Percentiles rank a stretch among this genome's conserved stretches.
Evolutionary conservation across 2,329 filamentous ascomycete species (phyloP).

Genomic region (Aspergillus sp.): DNA sequence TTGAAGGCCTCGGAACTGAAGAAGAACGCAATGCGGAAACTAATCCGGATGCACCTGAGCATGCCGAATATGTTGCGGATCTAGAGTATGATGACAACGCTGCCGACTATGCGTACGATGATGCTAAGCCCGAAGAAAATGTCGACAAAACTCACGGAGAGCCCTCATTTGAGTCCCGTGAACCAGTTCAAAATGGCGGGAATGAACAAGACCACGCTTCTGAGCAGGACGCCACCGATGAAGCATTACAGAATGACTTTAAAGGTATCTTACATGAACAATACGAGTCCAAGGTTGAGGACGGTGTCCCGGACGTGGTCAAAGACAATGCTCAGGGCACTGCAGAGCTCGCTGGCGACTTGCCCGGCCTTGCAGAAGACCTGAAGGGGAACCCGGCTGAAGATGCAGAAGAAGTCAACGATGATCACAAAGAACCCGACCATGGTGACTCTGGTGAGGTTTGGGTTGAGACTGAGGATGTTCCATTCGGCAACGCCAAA

Average conservation of each 20-base stretch:
- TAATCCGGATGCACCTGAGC: conserved; percentile 6
- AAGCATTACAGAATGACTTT: conserved; percentile 6
- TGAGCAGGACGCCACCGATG: conserved; percentile 7
- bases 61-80: conserved; percentile 4
- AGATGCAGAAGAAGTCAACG: conserved; percentile 4
- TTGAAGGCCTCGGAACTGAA: conserved; percentile 6
- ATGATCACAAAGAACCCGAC: conserved; percentile 6
- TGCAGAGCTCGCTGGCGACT: conserved; percentile 18
- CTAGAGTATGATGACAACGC: conserved; percentile 3
- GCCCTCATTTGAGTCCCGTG: conserved; percentile 3
- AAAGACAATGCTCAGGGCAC: conserved; percentile 8
- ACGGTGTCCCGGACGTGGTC: conserved; percentile 3
- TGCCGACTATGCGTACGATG: conserved; percentile 5
- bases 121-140: conserved; percentile 5
- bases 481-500: conserved; percentile 3
- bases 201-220: conserved; percentile 6
- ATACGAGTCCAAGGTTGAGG: conserved; percentile 13
- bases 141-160: conserved; percentile 7
- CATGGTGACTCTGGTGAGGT: conserved; percentile 9
- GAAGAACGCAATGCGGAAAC: conserved; percentile 11
- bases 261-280: conserved; percentile 11
- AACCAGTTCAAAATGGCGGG: conserved; percentile 7
- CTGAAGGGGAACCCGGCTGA: conserved; percentile 20
- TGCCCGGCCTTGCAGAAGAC: conserved; percentile 27
- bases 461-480: conserved; percentile 9